Base-by-base conservation (phyloP, 305 asterid species). In the Salvia sclarea region DNA sequence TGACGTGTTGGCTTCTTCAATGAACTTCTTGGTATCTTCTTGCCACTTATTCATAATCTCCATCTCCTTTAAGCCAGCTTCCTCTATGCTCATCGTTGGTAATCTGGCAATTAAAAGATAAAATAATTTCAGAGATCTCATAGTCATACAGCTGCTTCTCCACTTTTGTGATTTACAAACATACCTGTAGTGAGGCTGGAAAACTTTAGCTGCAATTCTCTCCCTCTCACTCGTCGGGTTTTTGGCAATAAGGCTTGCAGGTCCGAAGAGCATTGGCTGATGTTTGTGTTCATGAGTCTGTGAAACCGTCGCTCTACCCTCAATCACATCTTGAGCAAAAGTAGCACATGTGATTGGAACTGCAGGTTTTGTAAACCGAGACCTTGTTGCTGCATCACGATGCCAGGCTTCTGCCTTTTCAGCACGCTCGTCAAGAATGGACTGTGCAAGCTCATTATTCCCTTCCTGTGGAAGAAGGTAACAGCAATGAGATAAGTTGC, bases 51-150 rank as follows among this genome's bases (percentile, higher is more conserved):
- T 91, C 98, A 91, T 94, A 30, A 86, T 94, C 72, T 94, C 89
- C 99, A 94, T 94, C 85, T 94, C 98, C 79, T 67, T 87, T 22
- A 94, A 63, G 22, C 99, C 99, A 45, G 99, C 99, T 79, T 94
- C 99, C 82, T 94, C 98, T 9, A 94, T 94, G 86, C 98, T 94
- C 96, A 94, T 89, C 8, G 98, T 94, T 22, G 98, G 96, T 73
- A 94, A 45, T 63, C 99, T 94, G 50, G 58, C 43, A 61, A 68
- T 12, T 8, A 1, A n/a, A 40, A n/a, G 20, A 25, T 25, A 25
- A 4, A 68, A 59, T n/a, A n/a, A 47, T 37, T 40, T 64, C 50
- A 47, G 70, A 38, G 35, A 17, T 53, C 17, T 22, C 8, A 21
- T 9, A 61, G 30, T 54, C 4, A 21, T 17, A 47, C 68, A 70